Base-by-base conservation (phyloP, 495 filamentous ascomycete genomes). In the Annulohypoxylon stygium region DNA sequence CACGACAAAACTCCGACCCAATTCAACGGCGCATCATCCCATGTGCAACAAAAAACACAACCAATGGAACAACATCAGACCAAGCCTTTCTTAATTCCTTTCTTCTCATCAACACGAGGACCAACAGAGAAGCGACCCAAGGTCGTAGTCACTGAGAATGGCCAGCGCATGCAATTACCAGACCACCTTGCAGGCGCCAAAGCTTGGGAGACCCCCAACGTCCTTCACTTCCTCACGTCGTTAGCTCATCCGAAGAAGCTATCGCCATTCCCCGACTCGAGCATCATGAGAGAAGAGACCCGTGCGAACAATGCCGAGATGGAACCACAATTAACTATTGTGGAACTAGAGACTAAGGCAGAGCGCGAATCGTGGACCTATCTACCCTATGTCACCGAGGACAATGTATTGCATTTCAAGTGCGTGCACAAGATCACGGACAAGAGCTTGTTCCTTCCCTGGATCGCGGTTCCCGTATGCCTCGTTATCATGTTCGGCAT, bases 371-470 rank as follows among this genome's bases (percentile, higher is more conserved):
- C 75, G 0, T 74, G 69, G 65, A 67, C 70, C 25, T 70, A 68
- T 51, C 64, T 77, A 25, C 72, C 75, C n/a, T 74, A 70, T 23
- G 55, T 75, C 16, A 67, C 75, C 23, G 60, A 68, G 43, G 67
- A 73, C 50, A 71, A 73, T 20, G 69, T 71, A 3, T 45, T 77
- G n/a, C 75, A 57, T 65, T 75, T 74, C 54, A 67, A 58, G 47
- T 67, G 75, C 10, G 73, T 75, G 60, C 74, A 77, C n/a, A 76
- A 85, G 18, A 59, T 67, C 20, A 68, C 72, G 48, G 77, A 80
- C 41, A 82, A 81, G 43, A 82, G 83, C 55, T 70, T 84, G 65
- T 61, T 84, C 23, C 74, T 73, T 18, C 69, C 69, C 5, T 20
- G 84, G 26, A 79, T 77, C 8, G 66, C 79, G 2, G 60, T 69